These are phyloP conservation scores for Chaetomiaceae sp. DNA, from an alignment of 2,329 filamentous ascomycete genomes.

Conservation along the genomic window DNA sequence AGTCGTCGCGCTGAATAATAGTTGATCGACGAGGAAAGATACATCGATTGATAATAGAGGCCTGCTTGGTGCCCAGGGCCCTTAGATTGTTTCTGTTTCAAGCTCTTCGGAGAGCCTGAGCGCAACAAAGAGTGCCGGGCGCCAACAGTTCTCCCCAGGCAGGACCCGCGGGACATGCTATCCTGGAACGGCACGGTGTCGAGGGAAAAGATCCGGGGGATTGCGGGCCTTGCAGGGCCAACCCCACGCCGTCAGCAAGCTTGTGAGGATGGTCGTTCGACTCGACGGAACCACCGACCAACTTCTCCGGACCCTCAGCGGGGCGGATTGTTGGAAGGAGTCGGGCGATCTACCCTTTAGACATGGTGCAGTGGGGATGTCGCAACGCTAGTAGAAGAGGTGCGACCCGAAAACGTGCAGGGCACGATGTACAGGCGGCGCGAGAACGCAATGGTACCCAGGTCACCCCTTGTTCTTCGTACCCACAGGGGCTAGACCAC, in stretches of 20 bases:
- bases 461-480: not conserved
- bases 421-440: constrained; percentile 6
- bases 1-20: no score
- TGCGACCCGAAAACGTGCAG: constrained; percentile 16
- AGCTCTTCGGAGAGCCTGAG: not conserved
- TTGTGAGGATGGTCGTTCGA: not conserved
- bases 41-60: no score
- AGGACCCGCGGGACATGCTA: not conserved
- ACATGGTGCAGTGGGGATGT: not conserved
- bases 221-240: not conserved
- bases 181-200: not conserved
- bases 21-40: no score
- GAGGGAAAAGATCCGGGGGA: constrained; percentile 5
- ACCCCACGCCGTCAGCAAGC: not conserved
- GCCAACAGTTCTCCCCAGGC: not conserved
- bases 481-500: constrained; percentile 10
- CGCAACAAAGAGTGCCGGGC: not conserved
- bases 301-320: constrained; percentile 7
- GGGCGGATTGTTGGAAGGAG: constrained; percentile 12
- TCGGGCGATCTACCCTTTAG: constrained; percentile 8
- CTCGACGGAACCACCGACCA: constrained; percentile 11
- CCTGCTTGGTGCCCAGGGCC: no score
- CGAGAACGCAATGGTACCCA: constrained; percentile 16
- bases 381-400: constrained; percentile 12
- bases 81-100: no score